phyloP scores from a whole-genome alignment of 176 grass and related monocot species.

The Eragrostis curvula region DNA sequence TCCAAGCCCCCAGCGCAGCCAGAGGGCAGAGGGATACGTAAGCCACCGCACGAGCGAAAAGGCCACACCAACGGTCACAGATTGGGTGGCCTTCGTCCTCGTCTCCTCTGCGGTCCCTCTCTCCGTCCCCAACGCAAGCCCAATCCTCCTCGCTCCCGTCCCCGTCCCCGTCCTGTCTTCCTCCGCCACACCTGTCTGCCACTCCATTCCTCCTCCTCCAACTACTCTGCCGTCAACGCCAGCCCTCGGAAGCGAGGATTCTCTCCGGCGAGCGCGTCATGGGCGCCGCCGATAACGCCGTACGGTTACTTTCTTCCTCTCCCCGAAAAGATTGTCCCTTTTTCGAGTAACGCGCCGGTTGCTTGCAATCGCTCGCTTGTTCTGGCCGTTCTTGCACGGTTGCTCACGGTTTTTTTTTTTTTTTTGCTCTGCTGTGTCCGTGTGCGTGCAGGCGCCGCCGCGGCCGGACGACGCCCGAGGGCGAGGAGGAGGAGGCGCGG shows the following conservation, averaged over 20 bases:
- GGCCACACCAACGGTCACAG: constrained; percentile 82
- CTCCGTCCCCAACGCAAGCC: background rate
- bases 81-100: constrained; percentile 23
- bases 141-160: background rate
- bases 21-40: background rate
- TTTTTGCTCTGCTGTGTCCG: background rate
- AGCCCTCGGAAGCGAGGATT: too few species aligned
- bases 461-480: constrained; percentile 32
- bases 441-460: constrained; percentile 36
- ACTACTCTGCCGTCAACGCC: background rate
- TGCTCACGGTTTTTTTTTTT: background rate
- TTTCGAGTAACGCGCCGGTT: background rate
- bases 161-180: background rate
- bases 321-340: constrained; percentile 14
- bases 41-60: constrained; percentile 51
- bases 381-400: background rate
- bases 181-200: background rate
- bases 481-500: background rate
- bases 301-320: constrained; percentile 16
- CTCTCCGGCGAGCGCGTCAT: constrained; percentile 29
- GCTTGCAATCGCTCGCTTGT: background rate
- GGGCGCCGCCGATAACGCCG: constrained; percentile 56
- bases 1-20: constrained; percentile 1
- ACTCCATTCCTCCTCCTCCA: background rate
- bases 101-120: background rate